These are phyloP conservation scores for Larix kaempferi DNA, from an alignment of 75 land plant genomes.

Conservation along the genomic window DNA sequence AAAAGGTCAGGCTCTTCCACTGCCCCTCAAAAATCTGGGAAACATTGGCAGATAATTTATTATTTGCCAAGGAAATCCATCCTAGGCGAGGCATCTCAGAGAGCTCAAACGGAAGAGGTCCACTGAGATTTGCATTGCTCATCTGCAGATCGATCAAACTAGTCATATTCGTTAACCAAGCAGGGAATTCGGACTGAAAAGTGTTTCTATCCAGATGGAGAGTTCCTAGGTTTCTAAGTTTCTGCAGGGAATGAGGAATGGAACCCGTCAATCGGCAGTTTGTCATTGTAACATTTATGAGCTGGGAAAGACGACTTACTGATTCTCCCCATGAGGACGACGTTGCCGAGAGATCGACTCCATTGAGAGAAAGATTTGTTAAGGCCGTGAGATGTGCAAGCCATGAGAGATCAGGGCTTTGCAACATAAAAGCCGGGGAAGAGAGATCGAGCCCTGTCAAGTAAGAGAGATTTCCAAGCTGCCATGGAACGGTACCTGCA, in stretches of 20 bases:
- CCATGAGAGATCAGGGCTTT: not conserved
- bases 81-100: not conserved
- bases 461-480: conserved; percentile 21
- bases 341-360: no score
- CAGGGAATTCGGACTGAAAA: not conserved
- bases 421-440: not conserved
- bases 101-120: not conserved
- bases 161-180: not conserved
- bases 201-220: conserved; percentile 11
- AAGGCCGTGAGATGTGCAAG: no score
- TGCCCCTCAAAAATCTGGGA: not conserved
- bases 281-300: not conserved
- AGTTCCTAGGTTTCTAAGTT: conserved; percentile 8
- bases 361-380: not conserved
- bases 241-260: conserved; percentile 10
- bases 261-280: conserved; percentile 9
- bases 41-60: not conserved
- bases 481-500: conserved; percentile 13
- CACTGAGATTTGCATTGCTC: not conserved
- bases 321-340: not conserved
- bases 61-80: not conserved
- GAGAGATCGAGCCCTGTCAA: not conserved
- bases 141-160: not conserved
- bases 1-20: not conserved
- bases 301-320: not conserved